Conservation (phyloP, 2,329 filamentous ascomycete species). For the Alternaria alternata region DNA sequence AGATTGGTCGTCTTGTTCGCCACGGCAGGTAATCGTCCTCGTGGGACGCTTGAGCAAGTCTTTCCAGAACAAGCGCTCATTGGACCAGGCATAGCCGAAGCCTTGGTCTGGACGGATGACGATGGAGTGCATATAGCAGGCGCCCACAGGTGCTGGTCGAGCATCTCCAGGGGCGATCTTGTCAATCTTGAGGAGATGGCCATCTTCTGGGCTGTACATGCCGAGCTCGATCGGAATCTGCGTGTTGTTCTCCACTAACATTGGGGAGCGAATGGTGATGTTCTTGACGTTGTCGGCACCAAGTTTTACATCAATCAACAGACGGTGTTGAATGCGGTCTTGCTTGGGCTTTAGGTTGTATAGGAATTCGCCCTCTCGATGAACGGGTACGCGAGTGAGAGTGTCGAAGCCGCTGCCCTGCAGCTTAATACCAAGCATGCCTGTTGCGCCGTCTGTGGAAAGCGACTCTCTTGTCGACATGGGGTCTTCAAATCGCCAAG, state of each 20-base stretch:
- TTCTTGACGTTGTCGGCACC: conserved; percentile 98
- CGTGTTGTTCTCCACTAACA: conserved; percentile 94
- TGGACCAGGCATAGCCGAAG: conserved; percentile 96
- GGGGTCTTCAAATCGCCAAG: conserved; percentile 97
- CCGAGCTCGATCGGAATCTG: conserved; percentile 95
- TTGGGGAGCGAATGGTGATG: conserved; percentile 90
- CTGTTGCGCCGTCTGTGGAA: conserved; percentile 80
- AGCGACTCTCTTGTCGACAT: conserved; percentile 95
- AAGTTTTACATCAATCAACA: conserved; percentile 89
- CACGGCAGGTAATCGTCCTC: conserved; percentile 85
- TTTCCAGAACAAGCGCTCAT: conserved; percentile 89
- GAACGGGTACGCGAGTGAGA: conserved; percentile 86
- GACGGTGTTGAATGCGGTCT: conserved; percentile 82
- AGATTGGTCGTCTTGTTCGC: conserved; percentile 78
- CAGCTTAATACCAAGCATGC: conserved; percentile 81
- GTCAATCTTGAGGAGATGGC: conserved; percentile 94
- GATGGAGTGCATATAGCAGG: conserved; percentile 86
- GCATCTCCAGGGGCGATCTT: conserved; percentile 94
- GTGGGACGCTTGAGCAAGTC: conserved; percentile 87
- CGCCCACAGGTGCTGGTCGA: conserved; percentile 88
- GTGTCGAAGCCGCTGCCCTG: conserved; percentile 95
- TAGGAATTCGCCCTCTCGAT: conserved; percentile 90
- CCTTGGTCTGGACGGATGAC: conserved; percentile 92
- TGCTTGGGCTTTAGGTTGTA: conserved; percentile 90
- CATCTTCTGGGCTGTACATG: conserved; percentile 85